These are phyloP conservation scores for Phytopythium vexans DNA, from an alignment of 352 stramenopile species.

Conservation along the genomic window DNA sequence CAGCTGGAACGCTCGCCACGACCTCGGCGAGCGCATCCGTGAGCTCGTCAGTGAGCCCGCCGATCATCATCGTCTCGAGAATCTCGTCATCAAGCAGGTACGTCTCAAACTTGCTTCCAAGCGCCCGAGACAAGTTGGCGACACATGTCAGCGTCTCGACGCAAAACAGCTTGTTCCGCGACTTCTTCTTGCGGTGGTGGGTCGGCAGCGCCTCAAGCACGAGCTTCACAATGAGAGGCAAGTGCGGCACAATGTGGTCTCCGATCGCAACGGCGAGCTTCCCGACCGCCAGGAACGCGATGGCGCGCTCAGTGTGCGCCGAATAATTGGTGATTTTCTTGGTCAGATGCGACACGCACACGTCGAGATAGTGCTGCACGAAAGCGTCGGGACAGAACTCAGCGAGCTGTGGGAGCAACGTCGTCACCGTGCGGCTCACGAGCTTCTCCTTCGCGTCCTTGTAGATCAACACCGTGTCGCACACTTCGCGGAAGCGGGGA, in stretches of 20 bases:
- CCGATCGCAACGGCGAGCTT: constrained; percentile 90
- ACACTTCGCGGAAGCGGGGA: constrained; percentile 95
- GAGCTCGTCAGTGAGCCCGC: constrained; percentile 92
- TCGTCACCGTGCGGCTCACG: constrained; percentile 77
- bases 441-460: constrained; percentile 87
- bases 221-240: constrained; percentile 76
- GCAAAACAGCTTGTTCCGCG: constrained; percentile 78
- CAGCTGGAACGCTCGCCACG: constrained; percentile 83
- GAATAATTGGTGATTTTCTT: constrained; percentile 70
- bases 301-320: constrained; percentile 53
- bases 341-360: constrained; percentile 80
- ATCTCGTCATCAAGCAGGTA: constrained; percentile 64
- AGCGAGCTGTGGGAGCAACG: constrained; percentile 92
- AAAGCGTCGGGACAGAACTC: constrained; percentile 92
- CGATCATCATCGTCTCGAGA: constrained; percentile 83
- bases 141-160: constrained; percentile 83
- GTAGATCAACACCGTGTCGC: constrained; percentile 92
- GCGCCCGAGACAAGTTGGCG: constrained; percentile 63
- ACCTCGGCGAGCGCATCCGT: constrained; percentile 93
- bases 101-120: constrained; percentile 59
- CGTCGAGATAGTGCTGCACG: constrained; percentile 90
- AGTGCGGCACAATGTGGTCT: constrained; percentile 80
- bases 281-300: constrained; percentile 93
- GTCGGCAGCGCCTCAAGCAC: constrained; percentile 71
- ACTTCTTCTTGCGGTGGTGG: constrained; percentile 41